Evolutionary conservation across 2,329 filamentous ascomycete genomes (phyloP).

Genomic region (Ascochyta clinopodiicola): DNA sequence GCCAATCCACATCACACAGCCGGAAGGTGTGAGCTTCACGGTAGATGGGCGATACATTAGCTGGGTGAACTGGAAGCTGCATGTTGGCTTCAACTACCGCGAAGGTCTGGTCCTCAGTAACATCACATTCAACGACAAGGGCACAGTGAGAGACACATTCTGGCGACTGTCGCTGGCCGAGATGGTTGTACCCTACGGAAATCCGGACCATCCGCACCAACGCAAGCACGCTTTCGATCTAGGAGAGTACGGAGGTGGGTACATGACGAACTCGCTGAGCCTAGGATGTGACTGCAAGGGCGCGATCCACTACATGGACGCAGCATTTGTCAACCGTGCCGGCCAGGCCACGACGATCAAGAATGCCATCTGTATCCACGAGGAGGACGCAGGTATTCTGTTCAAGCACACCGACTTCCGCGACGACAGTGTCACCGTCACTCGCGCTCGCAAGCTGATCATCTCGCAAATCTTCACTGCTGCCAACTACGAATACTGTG

Average conservation of each 20-base stretch:
- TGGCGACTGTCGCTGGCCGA: constrained; percentile 88
- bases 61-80: constrained; percentile 95
- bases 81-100: constrained; percentile 93
- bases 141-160: constrained; percentile 77
- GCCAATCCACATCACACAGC: constrained; percentile 86
- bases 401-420: constrained; percentile 97
- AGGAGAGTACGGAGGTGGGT: constrained; percentile 81
- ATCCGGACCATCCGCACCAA: constrained; percentile 80
- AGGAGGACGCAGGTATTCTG: constrained; percentile 88
- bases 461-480: constrained; percentile 93
- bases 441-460: constrained; percentile 82
- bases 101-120: constrained; percentile 91
- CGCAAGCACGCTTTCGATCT: constrained; percentile 83
- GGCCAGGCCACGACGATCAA: constrained; percentile 83
- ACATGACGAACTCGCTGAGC: constrained; percentile 80
- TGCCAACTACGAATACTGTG: constrained; percentile 92
- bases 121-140: constrained; percentile 86
- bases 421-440: constrained; percentile 85
- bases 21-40: constrained; percentile 86
- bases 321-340: constrained; percentile 78
- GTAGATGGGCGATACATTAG: constrained; percentile 75
- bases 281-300: constrained; percentile 88
- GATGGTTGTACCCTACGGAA: constrained; percentile 92
- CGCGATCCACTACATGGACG: constrained; percentile 89
- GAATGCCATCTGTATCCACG: constrained; percentile 94